These are phyloP conservation scores for Cytidiella melzeri DNA, from an alignment of 768 basidiomycete species.

Conservation along the genomic window DNA sequence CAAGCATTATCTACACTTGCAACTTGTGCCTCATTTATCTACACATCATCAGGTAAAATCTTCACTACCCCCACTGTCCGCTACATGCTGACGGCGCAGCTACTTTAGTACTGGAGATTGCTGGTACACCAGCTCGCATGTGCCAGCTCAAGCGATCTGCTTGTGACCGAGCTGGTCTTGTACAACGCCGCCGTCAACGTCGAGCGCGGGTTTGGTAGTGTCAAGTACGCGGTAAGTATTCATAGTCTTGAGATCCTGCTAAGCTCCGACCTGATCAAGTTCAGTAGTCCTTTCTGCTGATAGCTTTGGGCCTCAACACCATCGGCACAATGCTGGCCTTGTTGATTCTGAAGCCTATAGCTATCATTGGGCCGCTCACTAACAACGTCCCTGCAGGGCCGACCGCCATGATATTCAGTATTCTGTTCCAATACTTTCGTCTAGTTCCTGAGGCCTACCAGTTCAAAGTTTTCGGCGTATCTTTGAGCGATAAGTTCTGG, in stretches of 20 bases:
- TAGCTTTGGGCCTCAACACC: slow-evolving; percentile 61
- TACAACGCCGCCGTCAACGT: slow-evolving; percentile 66
- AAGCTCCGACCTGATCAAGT: not conserved
- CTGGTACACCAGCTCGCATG: slow-evolving; percentile 68
- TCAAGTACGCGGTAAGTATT: slow-evolving; percentile 75
- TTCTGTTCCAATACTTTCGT: slow-evolving; percentile 78
- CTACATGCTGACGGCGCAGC: not conserved
- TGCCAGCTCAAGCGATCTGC: slow-evolving; percentile 79
- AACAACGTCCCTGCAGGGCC: slow-evolving; percentile 76
- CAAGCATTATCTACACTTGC: slow-evolving; percentile 86
- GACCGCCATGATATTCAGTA: slow-evolving; percentile 67
- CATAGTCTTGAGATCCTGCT: not conserved
- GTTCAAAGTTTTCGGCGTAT: slow-evolving; percentile 68
- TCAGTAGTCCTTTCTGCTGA: slow-evolving; percentile 67
- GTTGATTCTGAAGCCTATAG: slow-evolving; percentile 47
- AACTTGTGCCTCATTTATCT: slow-evolving; percentile 86
- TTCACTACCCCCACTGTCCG: not conserved
- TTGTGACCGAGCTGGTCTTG: slow-evolving; percentile 67
- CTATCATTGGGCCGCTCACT: slow-evolving; percentile 42
- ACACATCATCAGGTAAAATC: slow-evolving; percentile 73
- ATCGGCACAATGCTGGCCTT: slow-evolving; percentile 61
- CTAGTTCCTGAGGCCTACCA: slow-evolving; percentile 73
- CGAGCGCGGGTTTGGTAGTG: slow-evolving; percentile 81
- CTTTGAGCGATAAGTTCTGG: slow-evolving; percentile 72
- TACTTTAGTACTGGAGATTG: slow-evolving; percentile 78